phyloP scores from a whole-genome alignment of 1,139 yeast genomes.

The Kurtzmaniella natalensis region DNA sequence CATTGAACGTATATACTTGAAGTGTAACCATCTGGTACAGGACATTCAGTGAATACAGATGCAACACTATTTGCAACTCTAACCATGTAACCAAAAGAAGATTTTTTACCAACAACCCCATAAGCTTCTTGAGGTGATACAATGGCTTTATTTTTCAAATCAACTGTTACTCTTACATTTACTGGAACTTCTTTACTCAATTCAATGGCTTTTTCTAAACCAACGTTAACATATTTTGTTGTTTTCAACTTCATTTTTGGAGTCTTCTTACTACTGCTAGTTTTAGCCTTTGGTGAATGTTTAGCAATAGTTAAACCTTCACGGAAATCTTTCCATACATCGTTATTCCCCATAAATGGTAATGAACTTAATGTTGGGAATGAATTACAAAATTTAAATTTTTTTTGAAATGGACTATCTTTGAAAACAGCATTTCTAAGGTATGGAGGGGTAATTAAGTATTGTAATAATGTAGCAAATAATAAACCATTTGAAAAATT shows the following conservation, averaged over 20 bases:
- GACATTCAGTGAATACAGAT: constrained; percentile 66
- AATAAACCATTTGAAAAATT: constrained; percentile 39
- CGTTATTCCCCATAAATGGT: constrained; percentile 63
- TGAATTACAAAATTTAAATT: constrained; percentile 62
- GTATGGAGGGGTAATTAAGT: constrained; percentile 83
- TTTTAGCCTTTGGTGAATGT: constrained; percentile 37
- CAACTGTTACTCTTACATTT: constrained; percentile 79
- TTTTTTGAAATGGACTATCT: constrained; percentile 29
- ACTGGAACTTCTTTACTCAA: constrained; percentile 66
- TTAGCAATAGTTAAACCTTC: constrained; percentile 75
- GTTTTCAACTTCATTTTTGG: constrained; percentile 48
- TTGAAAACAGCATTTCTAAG: constrained; percentile 60
- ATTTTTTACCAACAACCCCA: constrained; percentile 53
- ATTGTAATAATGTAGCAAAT: constrained; percentile 72
- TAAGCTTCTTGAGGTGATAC: constrained; percentile 75
- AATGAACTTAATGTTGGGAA: constrained; percentile 70
- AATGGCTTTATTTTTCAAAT: constrained; percentile 53
- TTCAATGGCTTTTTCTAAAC: constrained; percentile 53
- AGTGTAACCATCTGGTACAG: constrained; percentile 65
- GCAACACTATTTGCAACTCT: constrained; percentile 61
- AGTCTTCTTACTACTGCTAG: constrained; percentile 35
- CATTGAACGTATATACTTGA: constrained; percentile 62
- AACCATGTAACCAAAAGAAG: constrained; percentile 73
- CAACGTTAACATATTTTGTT: constrained; percentile 76
- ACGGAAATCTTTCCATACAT: constrained; percentile 31